Base-by-base conservation (phyloP, 73 alveolate species). In the Breviolum minutum region DNA sequence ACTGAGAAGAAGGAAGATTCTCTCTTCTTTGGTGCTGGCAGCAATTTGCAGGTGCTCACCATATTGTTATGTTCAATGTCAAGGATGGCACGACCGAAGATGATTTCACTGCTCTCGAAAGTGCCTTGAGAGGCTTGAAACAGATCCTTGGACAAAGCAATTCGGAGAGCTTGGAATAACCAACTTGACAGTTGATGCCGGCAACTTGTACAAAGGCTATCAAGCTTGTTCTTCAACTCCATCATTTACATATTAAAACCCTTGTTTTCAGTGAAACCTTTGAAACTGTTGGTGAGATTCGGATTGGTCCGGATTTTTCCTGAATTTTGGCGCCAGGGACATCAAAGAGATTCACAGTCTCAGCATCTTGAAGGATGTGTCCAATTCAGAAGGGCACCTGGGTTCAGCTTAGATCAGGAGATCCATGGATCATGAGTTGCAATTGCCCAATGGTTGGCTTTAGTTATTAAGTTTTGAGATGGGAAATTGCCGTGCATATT, bases 1-100 rank as follows among this genome's bases (percentile, higher is more conserved):
- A 40, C 54, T 40, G 54, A 40, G 54, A 40, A 40, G 54, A 40
- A 40, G 54, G 54, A 40, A 40, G 54, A 40, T 40, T 40, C 54
- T 40, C 54, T 40, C 54, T 40, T 40, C 54, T 40, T 40, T 40
- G 54, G 54, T 40, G 54, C 54, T 40, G 54, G 54, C 3, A 40
- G 74, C 74, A 22, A 73, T 32, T 9, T 5, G 54, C n/a, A 88
- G 95, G 96, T 20, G 96, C 54, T 29, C 96, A 89, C 27, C 96
- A 89, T 73, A 68, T 89, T 61, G 96, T 89, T 60, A 89, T 89
- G 86, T 89, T 89, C 73, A 29, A 32, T 73, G 30, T 89, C 87
- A 89, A 89, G 86, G 86, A 89, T 20, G 87, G 27, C 22, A n/a
- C 60, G 29, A 17, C 69, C 27, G n/a, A 54, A 5, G 87, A 68